A percentile compares a stretch with the other conserved stretches of the same genome.
Conservation (phyloP, 768 basidiomycete species). For the Rhizopogon vinicolor region DNA sequence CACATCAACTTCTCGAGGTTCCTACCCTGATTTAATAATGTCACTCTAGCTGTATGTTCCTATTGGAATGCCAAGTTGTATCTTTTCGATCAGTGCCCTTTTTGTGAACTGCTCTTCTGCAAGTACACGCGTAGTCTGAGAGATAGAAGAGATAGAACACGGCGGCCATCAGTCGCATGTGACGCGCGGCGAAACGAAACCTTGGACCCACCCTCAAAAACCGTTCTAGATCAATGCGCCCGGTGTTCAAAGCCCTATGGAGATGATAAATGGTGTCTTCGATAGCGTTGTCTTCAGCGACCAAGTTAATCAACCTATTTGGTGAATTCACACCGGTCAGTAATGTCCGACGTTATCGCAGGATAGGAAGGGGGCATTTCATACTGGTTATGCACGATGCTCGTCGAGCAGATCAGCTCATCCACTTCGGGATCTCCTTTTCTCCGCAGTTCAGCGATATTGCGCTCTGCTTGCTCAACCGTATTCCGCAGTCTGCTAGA, state of each 20-base stretch:
- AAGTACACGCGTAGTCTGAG: constrained; percentile 75
- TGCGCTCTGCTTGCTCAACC: constrained; percentile 64
- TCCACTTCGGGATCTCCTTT: constrained; percentile 93
- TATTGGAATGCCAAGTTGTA: constrained; percentile 56
- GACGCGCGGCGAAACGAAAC: constrained; percentile 13
- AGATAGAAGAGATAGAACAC: constrained; percentile 8
- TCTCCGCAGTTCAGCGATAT: constrained; percentile 70
- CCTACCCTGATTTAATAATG: constrained; percentile 26
- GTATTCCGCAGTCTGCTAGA: constrained; percentile 58
- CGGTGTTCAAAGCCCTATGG: constrained; percentile 86
- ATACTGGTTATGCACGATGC: constrained; percentile 96
- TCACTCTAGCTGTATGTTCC: constrained; percentile 38
- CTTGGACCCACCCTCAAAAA: constrained; percentile 73
- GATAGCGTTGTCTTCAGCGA: constrained; percentile 99
- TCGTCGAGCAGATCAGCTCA: constrained; percentile 93
- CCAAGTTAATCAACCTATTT: constrained; percentile 82
- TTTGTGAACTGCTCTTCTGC: constrained; percentile 98
- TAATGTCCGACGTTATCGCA: neutral
- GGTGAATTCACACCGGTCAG: constrained; percentile 12
- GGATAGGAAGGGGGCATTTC: constrained; percentile 1
- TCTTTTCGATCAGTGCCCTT: constrained; percentile 91
- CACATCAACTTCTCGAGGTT: constrained; percentile 18
- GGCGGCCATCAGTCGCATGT: constrained; percentile 10
- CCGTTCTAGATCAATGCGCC: constrained; percentile 89
- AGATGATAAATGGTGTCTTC: constrained; percentile 98